Conservation (phyloP, 2,329 filamentous ascomycete genomes). For the Apiospora kogelbergensis region DNA sequence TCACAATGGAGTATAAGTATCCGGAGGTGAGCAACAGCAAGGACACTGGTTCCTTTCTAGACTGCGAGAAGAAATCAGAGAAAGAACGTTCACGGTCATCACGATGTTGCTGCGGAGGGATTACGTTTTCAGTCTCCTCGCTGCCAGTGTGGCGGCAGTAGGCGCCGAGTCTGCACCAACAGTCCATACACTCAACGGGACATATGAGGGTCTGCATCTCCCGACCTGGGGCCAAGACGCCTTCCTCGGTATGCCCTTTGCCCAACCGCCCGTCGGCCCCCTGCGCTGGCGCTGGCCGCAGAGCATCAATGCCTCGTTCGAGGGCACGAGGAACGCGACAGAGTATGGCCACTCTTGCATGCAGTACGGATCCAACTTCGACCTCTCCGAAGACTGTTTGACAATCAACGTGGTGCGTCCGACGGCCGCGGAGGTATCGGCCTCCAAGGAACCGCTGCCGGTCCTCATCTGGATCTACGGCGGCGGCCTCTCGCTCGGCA, state of each 20-base stretch:
- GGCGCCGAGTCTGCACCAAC: neutral
- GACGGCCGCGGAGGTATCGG: conserved; percentile 20
- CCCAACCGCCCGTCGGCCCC: conserved; percentile 36
- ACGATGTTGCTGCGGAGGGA: neutral
- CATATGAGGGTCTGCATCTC: conserved; percentile 34
- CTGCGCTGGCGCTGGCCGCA: conserved; percentile 38
- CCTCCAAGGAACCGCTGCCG: conserved; percentile 41
- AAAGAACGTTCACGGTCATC: neutral
- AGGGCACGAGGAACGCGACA: conserved; percentile 38
- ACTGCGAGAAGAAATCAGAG: too few relatives aligned
- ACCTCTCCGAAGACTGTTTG: conserved; percentile 49
- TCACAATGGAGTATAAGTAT: neutral
- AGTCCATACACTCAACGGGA: conserved; percentile 29
- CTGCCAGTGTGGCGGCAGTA: too few relatives aligned
- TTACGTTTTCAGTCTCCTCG: neutral
- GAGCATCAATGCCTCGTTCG: conserved; percentile 39
- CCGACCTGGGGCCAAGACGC: conserved; percentile 37
- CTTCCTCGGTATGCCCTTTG: conserved; percentile 41
- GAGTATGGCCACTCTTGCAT: conserved; percentile 46
- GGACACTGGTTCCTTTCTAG: neutral
- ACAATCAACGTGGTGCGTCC: conserved; percentile 44
- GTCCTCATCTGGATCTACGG: conserved; percentile 48
- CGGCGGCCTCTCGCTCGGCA: conserved; percentile 43
- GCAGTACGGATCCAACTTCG: conserved; percentile 42
- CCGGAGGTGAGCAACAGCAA: neutral